Evolutionary conservation across 805 yeast species (phyloP), one percentile per base, ranked within the genome.

Genomic region (Hanseniaspora mollemarum): DNA sequence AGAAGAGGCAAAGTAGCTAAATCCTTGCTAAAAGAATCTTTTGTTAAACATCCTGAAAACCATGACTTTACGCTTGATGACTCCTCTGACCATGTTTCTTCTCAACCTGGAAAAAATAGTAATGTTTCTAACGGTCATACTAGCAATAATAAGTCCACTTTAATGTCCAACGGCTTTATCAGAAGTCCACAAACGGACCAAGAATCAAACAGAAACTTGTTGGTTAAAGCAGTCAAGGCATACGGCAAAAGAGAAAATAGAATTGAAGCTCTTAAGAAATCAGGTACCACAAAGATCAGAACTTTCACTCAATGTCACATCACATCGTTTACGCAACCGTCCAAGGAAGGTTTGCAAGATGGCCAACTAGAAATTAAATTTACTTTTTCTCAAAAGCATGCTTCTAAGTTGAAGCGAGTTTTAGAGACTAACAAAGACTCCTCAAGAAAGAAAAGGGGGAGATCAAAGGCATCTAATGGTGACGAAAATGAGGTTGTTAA

Each of bases 181-280:
- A 48, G 51, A 48, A 43, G 42, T 9, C 51, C 51, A 16, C 49
- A 53, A 54, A 42, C 64, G 59, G 53, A 56, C 56, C 28, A 62
- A 60, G 48, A 62, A 61, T 25, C 58, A 59, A 61, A 54, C 54
- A 22, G 53, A 54, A 39, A 52, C 53, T 24, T 55, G 50, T 24
- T 56, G 56, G 49, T 57, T 48, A 33, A 55, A 52, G 39, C 51
- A 57, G 46, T 55, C 56, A 35, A 52, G 53, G 42, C 55, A 58
- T 37, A 61, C 61, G 59, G 53, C 52, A 16, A 43, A 31, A 29
- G 54, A 56, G 40, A 50, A 46, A 28, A 56, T 54, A 26, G 67
- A 61, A 53, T 62, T 61, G 64, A 56, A 55, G 16, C 54, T 51
- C 31, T 63, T 57, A 55, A 56, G 40, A 39, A 33, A 35, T 24